phyloP scores from a whole-genome alignment of 2,329 filamentous ascomycete genomes.

The Aschersonia sp. region DNA sequence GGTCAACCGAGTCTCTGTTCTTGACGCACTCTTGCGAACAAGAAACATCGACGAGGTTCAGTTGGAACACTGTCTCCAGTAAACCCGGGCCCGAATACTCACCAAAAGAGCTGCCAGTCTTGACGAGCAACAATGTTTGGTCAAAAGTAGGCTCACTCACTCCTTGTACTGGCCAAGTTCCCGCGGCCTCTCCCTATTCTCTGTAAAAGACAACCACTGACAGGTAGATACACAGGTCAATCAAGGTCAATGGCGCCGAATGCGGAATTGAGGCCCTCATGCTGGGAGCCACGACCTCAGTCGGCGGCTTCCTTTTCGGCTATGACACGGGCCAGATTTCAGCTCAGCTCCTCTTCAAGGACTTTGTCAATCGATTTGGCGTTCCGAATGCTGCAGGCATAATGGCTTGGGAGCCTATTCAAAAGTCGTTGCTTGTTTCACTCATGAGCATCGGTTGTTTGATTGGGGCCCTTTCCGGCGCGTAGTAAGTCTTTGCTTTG shows the following conservation, averaged over 20 bases:
- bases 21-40: no score
- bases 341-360: constrained; percentile 30
- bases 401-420: constrained; percentile 24
- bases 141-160: neutral
- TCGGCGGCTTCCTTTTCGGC: constrained; percentile 48
- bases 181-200: no score
- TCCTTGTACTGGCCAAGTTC: no score
- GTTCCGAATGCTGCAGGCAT: constrained; percentile 23
- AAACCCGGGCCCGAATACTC: no score
- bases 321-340: constrained; percentile 50
- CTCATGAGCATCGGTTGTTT: constrained; percentile 41
- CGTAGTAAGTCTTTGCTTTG: constrained; percentile 19
- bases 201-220: neutral
- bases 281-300: constrained; percentile 35
- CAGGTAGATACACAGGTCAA: constrained; percentile 13
- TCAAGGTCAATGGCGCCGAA: constrained; percentile 26
- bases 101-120: no score
- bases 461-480: constrained; percentile 36
- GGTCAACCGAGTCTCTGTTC: no score
- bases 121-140: neutral
- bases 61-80: no score
- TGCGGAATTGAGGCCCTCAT: constrained; percentile 25
- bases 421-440: constrained; percentile 37
- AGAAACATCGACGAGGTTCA: no score
- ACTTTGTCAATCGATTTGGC: constrained; percentile 43